Evolutionary conservation across 805 yeast genomes (phyloP), one percentile per base, ranked within the genome.

Genomic region (Spathaspora gorwiae): DNA sequence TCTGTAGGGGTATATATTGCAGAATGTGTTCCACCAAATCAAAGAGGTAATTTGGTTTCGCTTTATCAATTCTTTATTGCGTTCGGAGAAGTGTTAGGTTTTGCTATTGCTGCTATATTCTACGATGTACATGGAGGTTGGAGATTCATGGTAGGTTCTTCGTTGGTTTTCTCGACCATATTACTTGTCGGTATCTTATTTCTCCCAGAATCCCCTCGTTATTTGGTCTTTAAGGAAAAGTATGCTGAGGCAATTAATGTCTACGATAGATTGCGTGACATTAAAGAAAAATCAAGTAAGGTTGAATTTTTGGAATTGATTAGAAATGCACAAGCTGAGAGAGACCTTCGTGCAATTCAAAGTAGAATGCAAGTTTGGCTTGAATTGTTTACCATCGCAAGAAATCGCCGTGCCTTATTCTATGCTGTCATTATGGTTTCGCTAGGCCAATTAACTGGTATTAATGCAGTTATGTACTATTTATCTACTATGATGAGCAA

Each of bases 391-490:
- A 66, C 72, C 12, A 67, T 75, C 44, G 75, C 83, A 39, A 75
- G 87, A 61, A 77, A 76, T 58, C 74, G 86, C 51, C 76, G 86
- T 55, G 83, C 86, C 8, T 66, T 81, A 37, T 61, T 79, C 15
- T 81, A 80, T 57, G 73, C 85, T 9, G 67, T 68, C 43, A 71
- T 77, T 52, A 80, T 81, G 84, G 72, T 80, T 45, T 62, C 75
- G 53, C 66, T 80, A 45, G 84, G 84, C 42, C 87, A 81, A 60
- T 73, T 81, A 65, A 80, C 86, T 5, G 87, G 87, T 68, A 76
- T 81, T 53, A 81, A 81, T 54, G 86, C 82, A 35, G 75, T 81
- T 47, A 72, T 81, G 78, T 81, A 81, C 66, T 78, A 81, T 61
- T 73, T 81, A 78, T 74, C 84, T 39, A 76, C 76, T 3, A 64